Percentiles rank a stretch among this genome's conserved stretches.
Conservation (phyloP, 2,329 filamentous ascomycete genomes). For the Xylaria sp. region DNA sequence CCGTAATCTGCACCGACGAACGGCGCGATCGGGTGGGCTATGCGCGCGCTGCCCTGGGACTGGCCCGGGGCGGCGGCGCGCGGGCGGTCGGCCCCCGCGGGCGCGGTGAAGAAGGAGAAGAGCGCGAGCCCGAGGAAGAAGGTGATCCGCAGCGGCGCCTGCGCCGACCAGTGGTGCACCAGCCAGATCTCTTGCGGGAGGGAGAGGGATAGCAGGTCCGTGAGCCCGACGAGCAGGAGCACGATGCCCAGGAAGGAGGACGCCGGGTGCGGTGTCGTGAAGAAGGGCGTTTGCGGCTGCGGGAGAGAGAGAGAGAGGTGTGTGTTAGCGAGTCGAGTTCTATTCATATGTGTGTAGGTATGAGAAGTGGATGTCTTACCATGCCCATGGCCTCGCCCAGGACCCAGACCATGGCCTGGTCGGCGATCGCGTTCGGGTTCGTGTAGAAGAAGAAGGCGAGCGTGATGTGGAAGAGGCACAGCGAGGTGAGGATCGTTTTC, state of each 20-base stretch:
- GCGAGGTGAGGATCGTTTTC: constrained; percentile 76
- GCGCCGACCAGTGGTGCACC: constrained; percentile 67
- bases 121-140: constrained; percentile 57
- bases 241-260: constrained; percentile 74
- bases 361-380: constrained; percentile 50
- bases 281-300: constrained; percentile 67
- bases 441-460: constrained; percentile 82
- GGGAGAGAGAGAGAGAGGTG: background rate
- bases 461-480: constrained; percentile 84
- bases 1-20: constrained; percentile 40
- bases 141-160: constrained; percentile 59
- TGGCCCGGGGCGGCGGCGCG: constrained; percentile 42
- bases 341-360: background rate
- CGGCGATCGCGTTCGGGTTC: constrained; percentile 70
- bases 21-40: constrained; percentile 42
- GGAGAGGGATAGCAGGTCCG: constrained; percentile 67
- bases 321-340: background rate
- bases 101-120: constrained; percentile 53
- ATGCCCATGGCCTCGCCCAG: constrained; percentile 83
- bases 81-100: constrained; percentile 40
- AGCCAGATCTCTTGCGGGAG: constrained; percentile 68
- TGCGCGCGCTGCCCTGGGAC: constrained; percentile 26
- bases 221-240: constrained; percentile 62
- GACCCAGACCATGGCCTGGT: constrained; percentile 79
- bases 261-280: constrained; percentile 70